phyloP scores from a whole-genome alignment of 768 basidiomycete species.

The Psilocybe cubensis region DNA sequence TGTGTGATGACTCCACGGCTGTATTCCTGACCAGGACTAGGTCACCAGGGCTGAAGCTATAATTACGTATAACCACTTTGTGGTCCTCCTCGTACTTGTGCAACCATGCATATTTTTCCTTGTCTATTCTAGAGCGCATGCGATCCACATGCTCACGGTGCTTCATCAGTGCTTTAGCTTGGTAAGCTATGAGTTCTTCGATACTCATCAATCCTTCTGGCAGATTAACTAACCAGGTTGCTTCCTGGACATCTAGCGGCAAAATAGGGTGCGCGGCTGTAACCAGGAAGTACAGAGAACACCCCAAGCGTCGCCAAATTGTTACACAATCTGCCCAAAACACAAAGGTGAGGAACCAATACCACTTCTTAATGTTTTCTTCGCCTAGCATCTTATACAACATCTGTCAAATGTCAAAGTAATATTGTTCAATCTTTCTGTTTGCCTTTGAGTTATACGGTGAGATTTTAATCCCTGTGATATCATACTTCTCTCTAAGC shows the following conservation, averaged over 20 bases:
- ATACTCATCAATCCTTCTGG: slow-evolving; percentile 11
- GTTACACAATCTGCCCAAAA: slow-evolving; percentile 37
- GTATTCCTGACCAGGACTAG: slow-evolving; percentile 39
- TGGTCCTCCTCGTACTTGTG: slow-evolving; percentile 4
- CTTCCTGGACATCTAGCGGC: slow-evolving; percentile 28
- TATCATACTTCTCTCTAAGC: slow-evolving; percentile 24
- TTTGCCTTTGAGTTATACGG: slow-evolving; percentile 26
- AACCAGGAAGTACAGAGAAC: slow-evolving; percentile 30
- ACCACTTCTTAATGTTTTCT: slow-evolving; percentile 11
- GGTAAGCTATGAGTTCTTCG: slow-evolving; percentile 19
- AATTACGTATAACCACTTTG: slow-evolving; percentile 8
- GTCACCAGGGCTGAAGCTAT: slow-evolving; percentile 30
- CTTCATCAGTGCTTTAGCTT: slow-evolving; percentile 22
- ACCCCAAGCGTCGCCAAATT: slow-evolving; percentile 20
- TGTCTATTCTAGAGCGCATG: slow-evolving; percentile 8
- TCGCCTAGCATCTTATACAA: slow-evolving; percentile 10
- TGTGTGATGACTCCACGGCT: slow-evolving; percentile 24
- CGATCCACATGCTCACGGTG: slow-evolving; percentile 18
- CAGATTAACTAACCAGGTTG: slow-evolving; percentile 24
- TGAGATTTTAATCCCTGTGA: slow-evolving; percentile 14
- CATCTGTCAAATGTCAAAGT: slow-evolving; percentile 22
- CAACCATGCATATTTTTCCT: not conserved
- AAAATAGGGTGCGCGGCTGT: slow-evolving; percentile 29
- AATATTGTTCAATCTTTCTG: slow-evolving; percentile 20
- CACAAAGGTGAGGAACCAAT: slow-evolving; percentile 19